phyloP scores from a whole-genome alignment of 306 rosid genomes.

The Malus orientalis region DNA sequence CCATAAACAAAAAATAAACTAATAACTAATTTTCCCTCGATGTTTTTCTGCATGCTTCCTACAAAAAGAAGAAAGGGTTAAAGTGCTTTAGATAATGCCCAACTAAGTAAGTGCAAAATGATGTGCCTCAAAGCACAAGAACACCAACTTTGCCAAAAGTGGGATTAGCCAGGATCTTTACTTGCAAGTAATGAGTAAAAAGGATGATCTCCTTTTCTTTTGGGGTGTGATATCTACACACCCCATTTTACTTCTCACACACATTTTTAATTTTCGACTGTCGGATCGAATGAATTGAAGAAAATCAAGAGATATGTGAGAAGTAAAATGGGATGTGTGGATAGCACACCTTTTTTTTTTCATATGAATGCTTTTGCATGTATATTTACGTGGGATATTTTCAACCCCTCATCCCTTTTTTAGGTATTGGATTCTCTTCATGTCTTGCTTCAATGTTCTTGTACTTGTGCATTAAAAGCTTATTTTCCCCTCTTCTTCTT shows the following conservation, averaged over 20 bases:
- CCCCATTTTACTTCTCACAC: too few relatives aligned
- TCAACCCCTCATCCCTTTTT: neutral
- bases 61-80: neutral
- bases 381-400: neutral
- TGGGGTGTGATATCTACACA: too few relatives aligned
- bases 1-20: too few relatives aligned
- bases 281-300: too few relatives aligned
- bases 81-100: slow-evolving; percentile 12
- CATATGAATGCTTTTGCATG: neutral
- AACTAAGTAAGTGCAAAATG: slow-evolving; percentile 22
- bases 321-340: too few relatives aligned
- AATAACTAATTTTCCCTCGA: too few relatives aligned
- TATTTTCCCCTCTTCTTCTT: neutral
- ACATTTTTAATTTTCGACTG: too few relatives aligned
- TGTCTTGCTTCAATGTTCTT: neutral
- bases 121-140: slow-evolving; percentile 33
- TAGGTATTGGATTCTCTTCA: slow-evolving; percentile 13
- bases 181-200: slow-evolving; percentile 13
- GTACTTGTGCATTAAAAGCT: neutral
- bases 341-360: neutral
- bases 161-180: slow-evolving; percentile 12
- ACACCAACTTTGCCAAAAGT: slow-evolving; percentile 24
- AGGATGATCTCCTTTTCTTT: neutral
- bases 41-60: neutral
- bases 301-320: too few relatives aligned